Conservation (phyloP, 768 basidiomycete species). For the Neoboletus brunneissimus region DNA sequence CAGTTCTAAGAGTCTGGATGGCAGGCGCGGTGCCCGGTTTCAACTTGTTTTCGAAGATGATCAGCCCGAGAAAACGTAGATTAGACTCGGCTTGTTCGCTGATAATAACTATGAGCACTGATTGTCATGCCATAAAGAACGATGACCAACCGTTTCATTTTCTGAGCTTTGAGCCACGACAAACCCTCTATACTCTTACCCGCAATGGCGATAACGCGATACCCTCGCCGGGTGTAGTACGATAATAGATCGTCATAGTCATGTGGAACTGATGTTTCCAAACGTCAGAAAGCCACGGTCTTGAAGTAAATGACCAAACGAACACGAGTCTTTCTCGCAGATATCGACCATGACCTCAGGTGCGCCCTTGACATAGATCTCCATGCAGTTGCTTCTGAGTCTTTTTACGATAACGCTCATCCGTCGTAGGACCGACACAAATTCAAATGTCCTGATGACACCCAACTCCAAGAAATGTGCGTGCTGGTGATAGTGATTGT, state of each 20-base stretch:
- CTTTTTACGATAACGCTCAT: constrained; percentile 99
- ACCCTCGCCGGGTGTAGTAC: constrained; percentile 95
- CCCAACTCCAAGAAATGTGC: constrained; percentile 97
- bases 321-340: constrained; percentile 89
- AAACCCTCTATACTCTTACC: constrained; percentile 92
- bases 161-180: constrained; percentile 96
- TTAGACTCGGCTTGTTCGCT: constrained; percentile 94
- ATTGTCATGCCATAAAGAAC: background rate
- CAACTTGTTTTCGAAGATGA: constrained; percentile 98
- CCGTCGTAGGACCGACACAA: constrained; percentile 85
- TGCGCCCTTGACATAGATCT: constrained; percentile 98
- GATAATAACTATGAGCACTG: constrained; percentile 3
- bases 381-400: constrained; percentile 92
- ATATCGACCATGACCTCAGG: constrained; percentile 98
- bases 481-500: constrained; percentile 49
- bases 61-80: constrained; percentile 87
- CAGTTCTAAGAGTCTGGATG: constrained; percentile 82
- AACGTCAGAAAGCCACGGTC: constrained; percentile 12
- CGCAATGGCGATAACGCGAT: constrained; percentile 96
- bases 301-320: constrained; percentile 32
- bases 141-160: constrained; percentile 77
- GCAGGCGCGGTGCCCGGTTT: constrained; percentile 90
- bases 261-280: constrained; percentile 65
- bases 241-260: constrained; percentile 96
- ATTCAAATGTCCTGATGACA: constrained; percentile 94